Conservation (phyloP, 257 asterid species). For the Perilla frutescens region DNA sequence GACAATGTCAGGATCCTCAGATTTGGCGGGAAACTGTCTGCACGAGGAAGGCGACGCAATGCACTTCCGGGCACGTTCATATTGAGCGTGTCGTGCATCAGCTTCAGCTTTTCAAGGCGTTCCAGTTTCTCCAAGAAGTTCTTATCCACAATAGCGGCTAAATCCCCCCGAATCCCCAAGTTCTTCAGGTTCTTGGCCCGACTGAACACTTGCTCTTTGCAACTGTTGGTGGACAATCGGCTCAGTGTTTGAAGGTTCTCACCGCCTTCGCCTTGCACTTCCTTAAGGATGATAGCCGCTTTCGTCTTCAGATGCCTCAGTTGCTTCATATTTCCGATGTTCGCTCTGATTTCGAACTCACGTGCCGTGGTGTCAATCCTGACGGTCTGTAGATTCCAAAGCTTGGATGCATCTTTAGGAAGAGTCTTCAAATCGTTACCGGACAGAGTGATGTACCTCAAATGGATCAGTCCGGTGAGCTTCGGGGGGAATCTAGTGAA, state of each 20-base stretch:
- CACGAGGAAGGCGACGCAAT: constrained; percentile 29
- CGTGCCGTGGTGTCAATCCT: constrained; percentile 21
- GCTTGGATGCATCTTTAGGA: constrained; percentile 37
- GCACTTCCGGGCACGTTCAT: neutral
- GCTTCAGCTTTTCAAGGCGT: constrained; percentile 43
- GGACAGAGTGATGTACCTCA: constrained; percentile 47
- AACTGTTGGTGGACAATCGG: constrained; percentile 33
- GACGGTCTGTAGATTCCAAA: constrained; percentile 48
- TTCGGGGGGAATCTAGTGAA: constrained; percentile 35
- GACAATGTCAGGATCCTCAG: constrained; percentile 39
- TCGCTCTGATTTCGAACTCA: constrained; percentile 27
- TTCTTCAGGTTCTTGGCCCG: constrained; percentile 30
- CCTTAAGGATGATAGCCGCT: constrained; percentile 31
- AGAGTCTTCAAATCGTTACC: constrained; percentile 25
- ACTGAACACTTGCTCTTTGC: constrained; percentile 27
- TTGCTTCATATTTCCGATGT: constrained; percentile 40
- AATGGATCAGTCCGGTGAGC: constrained; percentile 35
- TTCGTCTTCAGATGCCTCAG: constrained; percentile 51
- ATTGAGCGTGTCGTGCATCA: constrained; percentile 31
- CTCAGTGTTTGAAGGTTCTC: constrained; percentile 43
- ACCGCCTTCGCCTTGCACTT: neutral
- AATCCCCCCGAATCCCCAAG: constrained; percentile 36
- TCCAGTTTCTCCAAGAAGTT: neutral
- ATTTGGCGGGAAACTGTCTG: constrained; percentile 33
- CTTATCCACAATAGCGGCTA: neutral